Evolutionary conservation across 495 filamentous ascomycete species (phyloP).

Genomic region (Aspergillus olivimuriae): DNA sequence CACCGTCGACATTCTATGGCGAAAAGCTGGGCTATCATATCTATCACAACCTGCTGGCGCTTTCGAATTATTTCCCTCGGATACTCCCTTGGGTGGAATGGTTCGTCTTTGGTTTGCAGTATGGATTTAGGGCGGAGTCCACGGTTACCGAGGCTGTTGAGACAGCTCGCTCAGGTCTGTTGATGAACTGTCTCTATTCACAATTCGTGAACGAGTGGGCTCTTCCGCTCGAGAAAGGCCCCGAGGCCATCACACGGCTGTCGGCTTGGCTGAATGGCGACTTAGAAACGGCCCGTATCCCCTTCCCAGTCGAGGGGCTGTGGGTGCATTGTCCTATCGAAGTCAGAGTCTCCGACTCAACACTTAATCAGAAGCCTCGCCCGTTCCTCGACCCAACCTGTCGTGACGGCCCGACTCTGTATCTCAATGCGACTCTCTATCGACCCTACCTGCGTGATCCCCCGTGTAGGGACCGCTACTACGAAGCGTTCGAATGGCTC

Average conservation of each 20-base stretch:
- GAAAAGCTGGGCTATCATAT: conserved; percentile 73
- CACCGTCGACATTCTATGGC: conserved; percentile 66
- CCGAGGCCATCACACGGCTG: conserved; percentile 78
- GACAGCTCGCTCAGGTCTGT: conserved; percentile 66
- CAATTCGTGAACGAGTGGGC: conserved; percentile 99
- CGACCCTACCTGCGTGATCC: conserved; percentile 80
- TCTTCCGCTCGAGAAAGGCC: conserved; percentile 79
- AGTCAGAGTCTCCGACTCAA: conserved; percentile 78
- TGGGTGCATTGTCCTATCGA: conserved; percentile 93
- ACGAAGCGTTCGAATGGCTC: conserved; percentile 90
- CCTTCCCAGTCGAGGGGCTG: conserved; percentile 67
- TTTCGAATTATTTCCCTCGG: conserved; percentile 69
- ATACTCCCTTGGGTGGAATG: conserved; percentile 83
- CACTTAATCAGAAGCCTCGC: conserved; percentile 45
- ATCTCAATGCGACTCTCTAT: conserved; percentile 94
- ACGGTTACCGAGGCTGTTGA: conserved; percentile 66
- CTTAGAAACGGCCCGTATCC: conserved; percentile 54
- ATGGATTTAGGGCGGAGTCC: conserved; percentile 69
- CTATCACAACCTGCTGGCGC: conserved; percentile 81
- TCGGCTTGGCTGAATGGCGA: conserved; percentile 77
- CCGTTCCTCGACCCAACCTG: conserved; percentile 75
- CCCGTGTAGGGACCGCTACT: conserved; percentile 71
- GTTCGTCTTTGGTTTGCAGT: conserved; percentile 94
- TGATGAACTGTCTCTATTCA: conserved; percentile 95
- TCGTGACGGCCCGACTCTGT: conserved; percentile 69